Conservation (phyloP, 2,329 filamentous ascomycete species). For the Colletotrichum caudatum region DNA sequence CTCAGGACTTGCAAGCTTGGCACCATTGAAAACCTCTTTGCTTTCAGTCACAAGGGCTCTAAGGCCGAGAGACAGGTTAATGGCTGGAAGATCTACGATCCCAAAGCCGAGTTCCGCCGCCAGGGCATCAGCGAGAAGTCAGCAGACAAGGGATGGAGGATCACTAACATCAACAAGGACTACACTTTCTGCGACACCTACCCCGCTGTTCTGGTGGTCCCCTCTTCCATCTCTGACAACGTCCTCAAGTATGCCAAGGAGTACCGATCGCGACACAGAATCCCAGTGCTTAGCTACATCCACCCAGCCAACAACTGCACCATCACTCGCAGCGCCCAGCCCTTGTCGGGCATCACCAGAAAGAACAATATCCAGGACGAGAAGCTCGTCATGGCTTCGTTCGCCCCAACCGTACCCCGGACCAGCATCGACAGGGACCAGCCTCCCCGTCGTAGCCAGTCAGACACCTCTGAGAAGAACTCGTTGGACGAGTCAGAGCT, state of each 20-base stretch:
- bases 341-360: conserved; percentile 84
- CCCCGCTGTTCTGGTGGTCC: conserved; percentile 85
- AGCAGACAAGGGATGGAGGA: conserved; percentile 84
- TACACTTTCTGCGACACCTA: conserved; percentile 95
- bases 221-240: conserved; percentile 93
- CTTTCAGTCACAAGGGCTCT: conserved; percentile 85
- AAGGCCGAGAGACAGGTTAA: conserved; percentile 79
- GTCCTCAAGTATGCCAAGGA: conserved; percentile 92
- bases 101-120: conserved; percentile 84
- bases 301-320: conserved; percentile 97
- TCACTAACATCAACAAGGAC: conserved; percentile 90
- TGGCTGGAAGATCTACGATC: conserved; percentile 88
- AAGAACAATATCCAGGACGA: conserved; percentile 97
- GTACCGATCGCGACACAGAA: conserved; percentile 89
- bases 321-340: conserved; percentile 94
- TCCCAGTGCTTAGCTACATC: conserved; percentile 93
- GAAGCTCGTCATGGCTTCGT: conserved; percentile 91
- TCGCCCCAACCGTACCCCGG: conserved; percentile 73
- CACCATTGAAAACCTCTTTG: conserved; percentile 88
- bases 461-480: conserved; percentile 56
- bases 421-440: conserved; percentile 49
- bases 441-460: conserved; percentile 63
- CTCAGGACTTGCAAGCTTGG: conserved; percentile 84
- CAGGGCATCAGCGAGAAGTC: conserved; percentile 88
- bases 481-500: conserved; percentile 60